Evolutionary conservation across 2,329 filamentous ascomycete species (phyloP).

Genomic region (Fusarium sp.): DNA sequence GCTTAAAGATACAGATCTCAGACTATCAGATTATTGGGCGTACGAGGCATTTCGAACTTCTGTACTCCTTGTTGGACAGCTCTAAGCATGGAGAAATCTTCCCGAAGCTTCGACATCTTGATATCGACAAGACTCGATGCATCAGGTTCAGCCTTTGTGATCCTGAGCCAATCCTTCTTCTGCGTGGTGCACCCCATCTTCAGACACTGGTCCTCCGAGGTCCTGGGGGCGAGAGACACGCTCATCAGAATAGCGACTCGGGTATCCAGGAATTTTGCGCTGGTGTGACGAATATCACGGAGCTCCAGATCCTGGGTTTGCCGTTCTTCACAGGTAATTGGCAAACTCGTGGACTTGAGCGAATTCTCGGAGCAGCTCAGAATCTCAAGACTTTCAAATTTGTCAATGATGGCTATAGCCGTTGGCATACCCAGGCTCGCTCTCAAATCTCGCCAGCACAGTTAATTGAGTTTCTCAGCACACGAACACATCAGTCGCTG

Average conservation of each 20-base stretch:
- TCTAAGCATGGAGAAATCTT: accelerated
- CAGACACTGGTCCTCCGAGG: not conserved
- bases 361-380: not conserved
- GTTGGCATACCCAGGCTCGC: not conserved
- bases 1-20: not conserved
- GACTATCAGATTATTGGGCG: accelerated
- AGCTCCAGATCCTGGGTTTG: not conserved
- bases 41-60: not conserved
- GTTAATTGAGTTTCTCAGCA: not conserved
- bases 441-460: not conserved
- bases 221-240: not conserved
- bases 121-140: not conserved
- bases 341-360: not conserved
- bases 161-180: not conserved
- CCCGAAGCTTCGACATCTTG: not conserved
- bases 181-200: not conserved
- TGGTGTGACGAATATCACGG: not conserved
- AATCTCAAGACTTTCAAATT: not conserved
- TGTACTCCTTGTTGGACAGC: accelerated
- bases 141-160: not conserved
- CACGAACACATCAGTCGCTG: not conserved
- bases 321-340: not conserved
- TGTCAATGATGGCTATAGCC: accelerated
- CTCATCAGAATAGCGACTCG: accelerated
- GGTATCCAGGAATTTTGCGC: not conserved